Conservation (phyloP, 495 filamentous ascomycete species). For the Penicillium canariense region DNA sequence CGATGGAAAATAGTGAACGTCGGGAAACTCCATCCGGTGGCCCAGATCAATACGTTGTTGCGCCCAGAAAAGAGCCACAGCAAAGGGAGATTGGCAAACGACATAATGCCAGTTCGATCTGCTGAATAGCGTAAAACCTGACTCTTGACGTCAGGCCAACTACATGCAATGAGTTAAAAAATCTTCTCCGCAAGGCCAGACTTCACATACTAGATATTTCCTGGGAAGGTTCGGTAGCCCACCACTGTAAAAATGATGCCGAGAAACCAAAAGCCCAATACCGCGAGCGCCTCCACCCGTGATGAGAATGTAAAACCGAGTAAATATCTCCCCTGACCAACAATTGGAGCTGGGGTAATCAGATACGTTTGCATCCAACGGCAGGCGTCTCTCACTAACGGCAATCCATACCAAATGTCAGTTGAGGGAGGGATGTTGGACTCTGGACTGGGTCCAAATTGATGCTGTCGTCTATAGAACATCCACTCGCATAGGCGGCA, state of each 20-base stretch:
- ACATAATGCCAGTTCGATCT: conserved; percentile 52
- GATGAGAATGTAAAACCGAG: conserved; percentile 42
- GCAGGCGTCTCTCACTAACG: conserved; percentile 7
- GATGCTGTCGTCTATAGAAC: neutral
- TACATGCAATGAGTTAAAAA: conserved; percentile 17
- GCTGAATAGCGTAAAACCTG: conserved; percentile 45
- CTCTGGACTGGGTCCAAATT: conserved; percentile 2
- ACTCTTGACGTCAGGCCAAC: conserved; percentile 32
- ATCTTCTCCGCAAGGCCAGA: neutral
- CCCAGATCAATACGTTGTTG: conserved; percentile 56
- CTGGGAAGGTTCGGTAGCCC: conserved; percentile 34
- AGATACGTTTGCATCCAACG: conserved; percentile 35
- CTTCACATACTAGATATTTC: conserved; percentile 40
- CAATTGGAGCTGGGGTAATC: conserved; percentile 32
- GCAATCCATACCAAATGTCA: neutral
- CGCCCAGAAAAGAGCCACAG: conserved; percentile 52
- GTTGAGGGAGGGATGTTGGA: conserved; percentile 4
- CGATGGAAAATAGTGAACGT: conserved; percentile 57
- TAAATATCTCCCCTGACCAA: conserved; percentile 23
- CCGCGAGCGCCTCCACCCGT: conserved; percentile 38
- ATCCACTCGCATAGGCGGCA: conserved; percentile 19
- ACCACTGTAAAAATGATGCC: conserved; percentile 37
- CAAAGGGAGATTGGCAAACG: conserved; percentile 51
- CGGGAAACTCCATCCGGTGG: conserved; percentile 54
- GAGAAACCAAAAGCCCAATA: conserved; percentile 40